Evolutionary conservation across 1,284 basidiomycete species (phyloP), one percentile per base, ranked within the genome.

Genomic region (Rhodotorula glutinis): DNA sequence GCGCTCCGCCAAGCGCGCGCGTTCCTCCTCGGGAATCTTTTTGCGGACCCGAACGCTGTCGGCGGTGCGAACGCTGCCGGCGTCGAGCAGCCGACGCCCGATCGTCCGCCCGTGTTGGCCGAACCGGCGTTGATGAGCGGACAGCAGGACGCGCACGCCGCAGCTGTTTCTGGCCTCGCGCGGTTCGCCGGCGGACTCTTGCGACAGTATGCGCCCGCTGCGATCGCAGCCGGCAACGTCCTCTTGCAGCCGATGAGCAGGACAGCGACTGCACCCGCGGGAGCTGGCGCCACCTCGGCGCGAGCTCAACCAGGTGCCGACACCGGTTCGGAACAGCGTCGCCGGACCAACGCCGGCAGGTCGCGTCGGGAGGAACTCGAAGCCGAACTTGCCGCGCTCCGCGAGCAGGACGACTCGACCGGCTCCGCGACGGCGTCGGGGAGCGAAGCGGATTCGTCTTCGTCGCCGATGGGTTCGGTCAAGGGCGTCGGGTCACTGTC

Each of bases 181-280:
- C 49, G 38, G 82, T 83, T 38, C 83, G 86, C 73, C 13, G 66
- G 67, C 2, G 63, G 63, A 1, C 80, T 91, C 23, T 89, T 89
- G 87, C 80, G 82, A 21, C 84, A 85, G 7, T 92, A 89, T 70
- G 90, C 88, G 0, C 89, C 90, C 1, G 78, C 83, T 2, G 82
- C 91, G 52, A 74, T 91, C 19, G 87, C 74, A 29, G 74, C 71
- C 5, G 71, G 69, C 7, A 56, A 59, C 9, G 77, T n/a, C 61
- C 77, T 51, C n/a, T 73, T 46, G 67, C 79, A 21, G 44, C 74
- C 46, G 73, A 57, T 64, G 58, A 62, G 27, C 33, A 23, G 23
- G 38, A 25, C 41, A 27, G 44, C 41, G 25, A 21, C 57, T 1
- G n/a, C 53, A 40, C 4, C 21, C 4, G 43, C n/a, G 19, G 21